Conservation (phyloP, 495 filamentous ascomycete genomes). For the Tuber magnatum region DNA sequence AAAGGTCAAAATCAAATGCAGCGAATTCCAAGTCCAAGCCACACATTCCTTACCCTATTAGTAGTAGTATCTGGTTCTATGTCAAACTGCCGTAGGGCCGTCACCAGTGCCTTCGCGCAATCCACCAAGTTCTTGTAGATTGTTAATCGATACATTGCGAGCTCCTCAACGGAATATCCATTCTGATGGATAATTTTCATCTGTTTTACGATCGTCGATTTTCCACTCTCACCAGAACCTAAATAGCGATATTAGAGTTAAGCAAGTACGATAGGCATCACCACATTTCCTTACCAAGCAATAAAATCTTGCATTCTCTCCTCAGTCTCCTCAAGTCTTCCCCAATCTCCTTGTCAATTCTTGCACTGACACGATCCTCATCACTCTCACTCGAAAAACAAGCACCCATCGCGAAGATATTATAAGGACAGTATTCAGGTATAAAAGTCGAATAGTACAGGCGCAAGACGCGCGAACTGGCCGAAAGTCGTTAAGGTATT, state of each 20-base stretch:
- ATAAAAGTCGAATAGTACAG: conserved; percentile 28
- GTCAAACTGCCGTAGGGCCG: conserved; percentile 78
- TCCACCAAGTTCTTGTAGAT: conserved; percentile 97
- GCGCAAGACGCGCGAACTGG: conserved; percentile 23
- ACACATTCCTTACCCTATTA: conserved; percentile 47
- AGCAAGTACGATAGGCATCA: conserved; percentile 19
- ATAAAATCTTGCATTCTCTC: conserved; percentile 95
- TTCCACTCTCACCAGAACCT: conserved; percentile 98
- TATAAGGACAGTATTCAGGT: conserved; percentile 38
- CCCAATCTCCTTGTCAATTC: conserved; percentile 84
- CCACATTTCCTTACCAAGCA: conserved; percentile 62
- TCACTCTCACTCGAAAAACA: conserved; percentile 77
- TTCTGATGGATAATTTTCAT: conserved; percentile 99
- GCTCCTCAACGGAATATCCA: conserved; percentile 85
- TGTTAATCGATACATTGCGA: conserved; percentile 84
- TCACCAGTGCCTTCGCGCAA: conserved; percentile 86
- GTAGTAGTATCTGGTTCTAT: conserved; percentile 65
- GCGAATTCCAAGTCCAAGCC: neutral
- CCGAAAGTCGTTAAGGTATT: conserved; percentile 31
- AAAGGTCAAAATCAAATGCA: conserved; percentile 18
- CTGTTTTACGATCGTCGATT: conserved; percentile 98
- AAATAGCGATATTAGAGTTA: conserved; percentile 25
- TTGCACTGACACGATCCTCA: conserved; percentile 86
- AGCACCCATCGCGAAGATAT: conserved; percentile 64
- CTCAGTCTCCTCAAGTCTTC: conserved; percentile 85